Conservation (phyloP, 1,284 basidiomycete genomes). For the Rhodotorula sp. region DNA sequence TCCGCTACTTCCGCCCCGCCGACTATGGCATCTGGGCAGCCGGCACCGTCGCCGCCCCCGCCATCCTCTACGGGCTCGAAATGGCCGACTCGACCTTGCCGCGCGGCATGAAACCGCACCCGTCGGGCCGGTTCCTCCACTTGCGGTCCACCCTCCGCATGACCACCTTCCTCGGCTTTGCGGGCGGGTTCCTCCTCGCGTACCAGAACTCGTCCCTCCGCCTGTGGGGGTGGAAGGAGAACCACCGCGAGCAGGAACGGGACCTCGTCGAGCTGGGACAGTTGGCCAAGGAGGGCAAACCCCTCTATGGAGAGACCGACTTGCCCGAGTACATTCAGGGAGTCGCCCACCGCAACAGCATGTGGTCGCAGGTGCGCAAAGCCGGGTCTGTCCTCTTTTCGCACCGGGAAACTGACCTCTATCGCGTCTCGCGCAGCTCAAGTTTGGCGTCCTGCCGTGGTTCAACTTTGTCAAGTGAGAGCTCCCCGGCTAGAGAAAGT, state of each 20-base stretch:
- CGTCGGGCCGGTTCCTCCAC: background rate
- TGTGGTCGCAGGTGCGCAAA: constrained; percentile 64
- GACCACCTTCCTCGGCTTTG: constrained; percentile 64
- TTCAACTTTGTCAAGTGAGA: constrained; percentile 76
- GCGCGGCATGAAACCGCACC: constrained; percentile 9
- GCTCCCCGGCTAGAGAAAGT: background rate
- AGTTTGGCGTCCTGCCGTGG: constrained; percentile 63
- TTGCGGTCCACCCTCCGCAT: constrained; percentile 51
- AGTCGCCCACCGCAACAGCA: constrained; percentile 83
- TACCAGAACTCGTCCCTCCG: constrained; percentile 76
- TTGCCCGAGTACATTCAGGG: constrained; percentile 85
- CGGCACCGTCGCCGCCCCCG: constrained; percentile 74
- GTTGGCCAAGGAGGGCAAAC: constrained; percentile 68
- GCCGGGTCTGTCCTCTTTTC: constrained; percentile 11
- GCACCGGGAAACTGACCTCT: too few species aligned
- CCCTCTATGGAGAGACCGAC: constrained; percentile 77
- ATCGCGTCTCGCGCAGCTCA: too few species aligned
- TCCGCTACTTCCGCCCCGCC: constrained; percentile 81
- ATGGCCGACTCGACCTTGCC: constrained; percentile 50
- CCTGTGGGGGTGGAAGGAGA: constrained; percentile 96
- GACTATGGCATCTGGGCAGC: constrained; percentile 86
- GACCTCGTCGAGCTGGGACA: constrained; percentile 75
- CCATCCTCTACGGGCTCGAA: constrained; percentile 68
- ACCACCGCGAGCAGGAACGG: constrained; percentile 70
- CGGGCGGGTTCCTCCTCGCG: constrained; percentile 87